Percentiles rank a stretch among this genome's conserved stretches.
Conservation (phyloP, 352 stramenopile genomes). For the Aphanomyces stellatus region DNA sequence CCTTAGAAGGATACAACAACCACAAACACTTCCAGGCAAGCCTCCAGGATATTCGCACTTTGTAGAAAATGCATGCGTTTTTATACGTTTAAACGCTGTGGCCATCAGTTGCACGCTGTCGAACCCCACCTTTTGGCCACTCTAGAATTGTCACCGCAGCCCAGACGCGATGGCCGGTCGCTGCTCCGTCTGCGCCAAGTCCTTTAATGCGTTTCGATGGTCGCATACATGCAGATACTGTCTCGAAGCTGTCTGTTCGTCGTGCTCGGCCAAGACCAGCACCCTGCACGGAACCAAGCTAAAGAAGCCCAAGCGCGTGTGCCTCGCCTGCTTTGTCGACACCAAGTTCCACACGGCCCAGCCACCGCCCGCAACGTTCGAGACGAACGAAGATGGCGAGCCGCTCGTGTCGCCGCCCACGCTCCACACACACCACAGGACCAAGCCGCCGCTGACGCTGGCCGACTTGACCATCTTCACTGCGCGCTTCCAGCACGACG, state of each 20-base stretch:
- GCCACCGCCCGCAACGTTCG: background rate
- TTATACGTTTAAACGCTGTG: too few species aligned
- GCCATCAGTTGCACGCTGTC: too few species aligned
- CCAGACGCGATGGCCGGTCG: too few species aligned
- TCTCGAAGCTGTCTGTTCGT: constrained; percentile 35
- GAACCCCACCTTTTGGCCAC: too few species aligned
- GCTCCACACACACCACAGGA: background rate
- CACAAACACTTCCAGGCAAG: too few species aligned
- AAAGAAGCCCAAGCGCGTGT: background rate
- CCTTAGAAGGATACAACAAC: too few species aligned
- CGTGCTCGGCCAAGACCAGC: background rate
- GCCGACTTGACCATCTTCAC: background rate
- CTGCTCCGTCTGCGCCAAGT: constrained; percentile 49
- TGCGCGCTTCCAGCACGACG: background rate
- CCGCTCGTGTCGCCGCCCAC: background rate
- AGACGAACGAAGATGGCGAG: background rate
- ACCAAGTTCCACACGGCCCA: background rate
- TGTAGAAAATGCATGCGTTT: too few species aligned
- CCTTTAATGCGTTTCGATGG: constrained; percentile 68
- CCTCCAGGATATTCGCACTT: too few species aligned
- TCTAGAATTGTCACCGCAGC: too few species aligned
- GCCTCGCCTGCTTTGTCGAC: background rate
- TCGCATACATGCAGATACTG: constrained; percentile 61
- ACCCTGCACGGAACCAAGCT: background rate
- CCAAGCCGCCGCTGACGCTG: background rate